Conservation (phyloP, 2,329 filamentous ascomycete genomes). For the Xylaria sp. region DNA sequence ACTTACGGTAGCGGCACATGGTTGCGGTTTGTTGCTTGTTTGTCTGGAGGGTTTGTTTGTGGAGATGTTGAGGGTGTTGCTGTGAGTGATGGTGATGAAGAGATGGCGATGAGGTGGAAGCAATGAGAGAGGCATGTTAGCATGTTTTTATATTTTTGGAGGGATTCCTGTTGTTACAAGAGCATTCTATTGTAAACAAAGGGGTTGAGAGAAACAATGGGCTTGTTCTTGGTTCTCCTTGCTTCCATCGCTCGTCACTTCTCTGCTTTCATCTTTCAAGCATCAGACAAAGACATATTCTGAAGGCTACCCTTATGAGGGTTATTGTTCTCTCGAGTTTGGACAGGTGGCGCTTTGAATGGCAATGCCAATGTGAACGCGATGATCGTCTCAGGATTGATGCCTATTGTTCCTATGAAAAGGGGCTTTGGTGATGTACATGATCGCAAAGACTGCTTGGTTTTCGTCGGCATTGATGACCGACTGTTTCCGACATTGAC, state of each 20-base stretch:
- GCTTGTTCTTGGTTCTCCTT: background rate
- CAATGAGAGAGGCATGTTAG: background rate
- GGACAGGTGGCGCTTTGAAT: background rate
- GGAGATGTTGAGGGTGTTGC: background rate
- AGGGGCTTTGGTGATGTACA: too few relatives aligned
- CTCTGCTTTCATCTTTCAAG: too few relatives aligned
- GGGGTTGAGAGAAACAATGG: background rate
- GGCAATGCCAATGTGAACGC: background rate
- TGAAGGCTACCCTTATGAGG: too few relatives aligned
- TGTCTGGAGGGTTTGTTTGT: background rate
- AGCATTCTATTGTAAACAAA: too few relatives aligned
- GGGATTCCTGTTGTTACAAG: background rate
- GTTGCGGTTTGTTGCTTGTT: background rate
- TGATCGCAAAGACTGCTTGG: too few relatives aligned
- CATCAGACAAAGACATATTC: background rate
- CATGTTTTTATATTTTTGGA: background rate
- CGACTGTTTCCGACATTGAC: too few relatives aligned
- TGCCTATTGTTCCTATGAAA: too few relatives aligned
- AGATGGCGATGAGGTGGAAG: background rate
- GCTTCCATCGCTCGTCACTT: background rate
- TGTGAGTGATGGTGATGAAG: background rate
- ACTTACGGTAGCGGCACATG: conserved; percentile 30
- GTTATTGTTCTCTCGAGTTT: too few relatives aligned
- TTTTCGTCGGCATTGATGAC: too few relatives aligned
- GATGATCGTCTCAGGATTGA: too few relatives aligned